A percentile compares a stretch with the other conserved stretches of the same genome.
These are phyloP conservation scores for Venturia asperata DNA, from an alignment of 2,329 filamentous ascomycete species.

Conservation along the genomic window DNA sequence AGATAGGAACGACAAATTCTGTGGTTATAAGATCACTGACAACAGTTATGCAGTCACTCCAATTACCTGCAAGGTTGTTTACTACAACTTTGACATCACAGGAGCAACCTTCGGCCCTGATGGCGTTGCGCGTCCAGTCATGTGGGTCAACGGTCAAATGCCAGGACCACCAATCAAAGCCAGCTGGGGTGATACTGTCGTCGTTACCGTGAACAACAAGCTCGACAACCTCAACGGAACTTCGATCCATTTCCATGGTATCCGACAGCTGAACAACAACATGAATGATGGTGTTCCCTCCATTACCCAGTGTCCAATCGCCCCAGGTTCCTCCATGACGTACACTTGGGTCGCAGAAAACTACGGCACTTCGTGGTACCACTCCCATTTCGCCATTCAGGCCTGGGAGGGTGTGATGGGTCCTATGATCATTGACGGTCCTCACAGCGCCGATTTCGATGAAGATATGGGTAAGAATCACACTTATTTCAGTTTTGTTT, in stretches of 20 bases:
- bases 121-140: constrained; percentile 16
- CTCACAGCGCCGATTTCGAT: constrained; percentile 43
- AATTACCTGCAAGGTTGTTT: constrained; percentile 19
- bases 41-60: constrained; percentile 18
- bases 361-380: constrained; percentile 41
- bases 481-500: background rate
- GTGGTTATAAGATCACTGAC: constrained; percentile 9
- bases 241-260: constrained; percentile 21
- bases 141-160: constrained; percentile 19
- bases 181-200: constrained; percentile 21
- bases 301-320: constrained; percentile 21
- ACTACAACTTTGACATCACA: constrained; percentile 20
- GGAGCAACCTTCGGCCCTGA: constrained; percentile 18
- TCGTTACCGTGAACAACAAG: constrained; percentile 21
- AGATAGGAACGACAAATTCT: constrained; percentile 13
- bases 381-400: constrained; percentile 38
- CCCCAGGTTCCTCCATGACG: constrained; percentile 23
- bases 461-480: constrained; percentile 48
- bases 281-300: constrained; percentile 21
- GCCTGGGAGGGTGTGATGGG: constrained; percentile 38
- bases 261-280: constrained; percentile 19
- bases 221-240: constrained; percentile 19
- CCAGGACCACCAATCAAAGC: constrained; percentile 20
- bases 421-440: constrained; percentile 37
- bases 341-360: constrained; percentile 34